phyloP scores from a whole-genome alignment of 768 basidiomycete genomes.

The Mycena polygramma region DNA sequence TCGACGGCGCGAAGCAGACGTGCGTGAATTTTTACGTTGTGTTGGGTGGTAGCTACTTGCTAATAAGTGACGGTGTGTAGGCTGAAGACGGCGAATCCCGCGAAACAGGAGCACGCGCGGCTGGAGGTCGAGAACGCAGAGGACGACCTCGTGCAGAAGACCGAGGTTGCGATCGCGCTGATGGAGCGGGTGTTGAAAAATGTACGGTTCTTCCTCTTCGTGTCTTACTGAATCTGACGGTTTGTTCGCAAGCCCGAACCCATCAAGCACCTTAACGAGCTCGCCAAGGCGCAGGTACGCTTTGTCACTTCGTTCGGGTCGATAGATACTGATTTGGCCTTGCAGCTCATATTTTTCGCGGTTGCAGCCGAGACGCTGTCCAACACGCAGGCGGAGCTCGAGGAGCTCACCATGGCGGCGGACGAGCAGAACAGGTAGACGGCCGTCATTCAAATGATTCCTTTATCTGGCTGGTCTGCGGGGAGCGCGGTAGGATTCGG shows the following conservation, averaged over 20 bases:
- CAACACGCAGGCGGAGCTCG: slow-evolving; percentile 89
- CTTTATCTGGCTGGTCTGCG: no score
- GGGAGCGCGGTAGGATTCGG: no score
- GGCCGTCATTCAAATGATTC: no score
- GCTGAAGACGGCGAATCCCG: slow-evolving; percentile 79
- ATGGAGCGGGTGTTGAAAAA: slow-evolving; percentile 99
- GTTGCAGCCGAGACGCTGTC: slow-evolving; percentile 85
- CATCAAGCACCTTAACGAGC: slow-evolving; percentile 91
- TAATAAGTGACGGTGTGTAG: slow-evolving; percentile 52
- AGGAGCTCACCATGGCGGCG: slow-evolving; percentile 90
- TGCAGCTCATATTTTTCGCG: slow-evolving; percentile 77
- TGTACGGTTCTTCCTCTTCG: slow-evolving; percentile 60
- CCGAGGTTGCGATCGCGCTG: slow-evolving; percentile 94
- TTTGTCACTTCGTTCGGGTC: neutral
- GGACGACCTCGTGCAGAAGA: slow-evolving; percentile 97
- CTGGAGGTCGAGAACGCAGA: slow-evolving; percentile 94
- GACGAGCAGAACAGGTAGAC: slow-evolving; percentile 59
- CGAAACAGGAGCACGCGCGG: slow-evolving; percentile 91
- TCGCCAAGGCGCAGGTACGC: slow-evolving; percentile 87
- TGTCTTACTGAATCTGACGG: neutral
- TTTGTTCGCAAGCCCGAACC: slow-evolving; percentile 86
- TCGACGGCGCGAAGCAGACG: slow-evolving; percentile 93
- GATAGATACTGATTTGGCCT: neutral
- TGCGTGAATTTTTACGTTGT: slow-evolving; percentile 51
- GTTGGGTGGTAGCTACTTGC: no score